These are phyloP conservation scores for Cyphellophora europaea DNA, from an alignment of 2,329 filamentous ascomycete genomes.

Conservation along the genomic window DNA sequence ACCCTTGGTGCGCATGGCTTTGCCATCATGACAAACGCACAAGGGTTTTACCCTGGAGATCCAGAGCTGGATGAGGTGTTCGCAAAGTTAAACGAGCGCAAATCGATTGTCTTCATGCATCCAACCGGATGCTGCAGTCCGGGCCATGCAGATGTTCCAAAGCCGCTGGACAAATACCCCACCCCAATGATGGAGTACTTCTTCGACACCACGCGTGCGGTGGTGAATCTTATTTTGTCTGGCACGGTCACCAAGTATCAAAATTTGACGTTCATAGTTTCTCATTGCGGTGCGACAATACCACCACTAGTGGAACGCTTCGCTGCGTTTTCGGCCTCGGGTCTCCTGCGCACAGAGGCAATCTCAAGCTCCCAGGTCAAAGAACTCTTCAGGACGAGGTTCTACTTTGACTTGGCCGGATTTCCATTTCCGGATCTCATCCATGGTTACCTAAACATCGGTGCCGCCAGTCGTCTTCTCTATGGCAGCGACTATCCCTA, in stretches of 20 bases:
- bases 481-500: conserved; percentile 48
- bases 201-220: conserved; percentile 41
- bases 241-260: conserved; percentile 36
- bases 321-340: conserved; percentile 4
- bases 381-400: conserved; percentile 6
- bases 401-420: conserved; percentile 13
- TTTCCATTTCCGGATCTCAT: conserved; percentile 12
- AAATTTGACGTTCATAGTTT: conserved; percentile 36
- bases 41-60: conserved; percentile 44
- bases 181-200: conserved; percentile 28
- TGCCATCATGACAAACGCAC: conserved; percentile 40
- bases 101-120: conserved; percentile 44
- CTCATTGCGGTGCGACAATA: conserved; percentile 37
- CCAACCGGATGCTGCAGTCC: conserved; percentile 30
- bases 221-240: conserved; percentile 37
- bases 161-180: conserved; percentile 7
- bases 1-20: conserved; percentile 38
- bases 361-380: conserved; percentile 2
- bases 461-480: conserved; percentile 33
- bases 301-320: conserved; percentile 20
- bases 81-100: conserved; percentile 33
- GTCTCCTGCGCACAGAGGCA: background rate
- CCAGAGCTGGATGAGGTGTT: conserved; percentile 35
- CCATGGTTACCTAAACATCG: conserved; percentile 35
- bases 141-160: conserved; percentile 1